Base-by-base conservation (phyloP, 257 asterid genomes). In the Thymus mandschuricus region DNA sequence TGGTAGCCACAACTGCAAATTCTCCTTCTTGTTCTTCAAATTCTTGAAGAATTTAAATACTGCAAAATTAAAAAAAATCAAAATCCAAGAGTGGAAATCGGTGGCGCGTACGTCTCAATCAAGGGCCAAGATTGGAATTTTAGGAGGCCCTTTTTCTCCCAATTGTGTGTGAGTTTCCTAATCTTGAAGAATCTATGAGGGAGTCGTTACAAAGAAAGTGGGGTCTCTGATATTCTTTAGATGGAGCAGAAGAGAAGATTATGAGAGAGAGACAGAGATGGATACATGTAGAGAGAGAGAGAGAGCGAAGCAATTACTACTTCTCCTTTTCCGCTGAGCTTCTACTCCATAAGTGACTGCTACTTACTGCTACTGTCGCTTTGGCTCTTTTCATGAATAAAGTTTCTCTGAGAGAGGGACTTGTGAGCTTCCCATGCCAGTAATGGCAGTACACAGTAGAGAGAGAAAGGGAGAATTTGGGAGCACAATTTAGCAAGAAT, bases 1-100 rank as follows among this genome's bases (percentile, higher is more conserved):
- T 79, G 68, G 92, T 85, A 78, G 96, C 96, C 96, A 89, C 92
- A 78, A 70, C 80, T 77, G 88, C 86, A 38, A 69, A 27, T 54
- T 80, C 58, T 15, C 51, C 21, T 43, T 6, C 29, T 7, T 48
- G 28, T 12, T n/a, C 10, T 15, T n/a, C 8, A 1, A 5, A 5
- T 38, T 7, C 48, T 33, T 35, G 11, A 55, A 38, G 15, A 31
- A 10, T 58, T 21, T 43, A 35, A 28, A 57, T 29, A 21, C 21
- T 21, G 21, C 21, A 21, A 21, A 21, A 21, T 21, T 21, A 21
- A 21, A 21, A 21, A 21, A 21, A 21, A 21, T 21, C 21, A 21
- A 21, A 21, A 21, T 21, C 21, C 21, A 21, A 21, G 21, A 21
- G 21, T 15, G 62, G 69, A 44, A 38, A 43, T 50, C 69, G 71